Percentiles rank a stretch among this genome's conserved stretches.
phyloP scores from a whole-genome alignment of 2,329 filamentous ascomycete genomes.

The Magnaporthiopsis rhizophila region DNA sequence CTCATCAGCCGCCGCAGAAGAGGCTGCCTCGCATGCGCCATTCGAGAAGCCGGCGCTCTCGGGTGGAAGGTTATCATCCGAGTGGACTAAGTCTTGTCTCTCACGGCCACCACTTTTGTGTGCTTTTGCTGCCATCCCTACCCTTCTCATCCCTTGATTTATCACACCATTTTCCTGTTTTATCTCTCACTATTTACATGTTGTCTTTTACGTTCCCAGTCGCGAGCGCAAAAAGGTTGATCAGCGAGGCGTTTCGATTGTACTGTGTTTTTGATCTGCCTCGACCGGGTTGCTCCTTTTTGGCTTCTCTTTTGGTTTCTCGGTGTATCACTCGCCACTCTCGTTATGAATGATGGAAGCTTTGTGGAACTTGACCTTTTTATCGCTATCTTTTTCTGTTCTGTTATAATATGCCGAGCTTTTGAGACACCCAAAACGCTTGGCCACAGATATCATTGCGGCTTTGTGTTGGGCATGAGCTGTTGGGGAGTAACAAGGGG shows the following conservation, averaged over 20 bases:
- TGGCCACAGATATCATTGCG: background rate
- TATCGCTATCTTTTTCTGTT: background rate
- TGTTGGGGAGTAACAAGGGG: background rate
- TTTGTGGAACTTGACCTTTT: background rate
- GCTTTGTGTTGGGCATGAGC: background rate
- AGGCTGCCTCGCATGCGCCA: slow-evolving; percentile 65
- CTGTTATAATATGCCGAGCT: background rate
- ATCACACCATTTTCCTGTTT: background rate
- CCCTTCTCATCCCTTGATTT: background rate
- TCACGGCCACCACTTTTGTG: background rate
- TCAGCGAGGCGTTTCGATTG: background rate
- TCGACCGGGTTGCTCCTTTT: background rate
- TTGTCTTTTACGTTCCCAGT: background rate
- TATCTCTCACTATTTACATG: background rate
- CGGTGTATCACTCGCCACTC: background rate
- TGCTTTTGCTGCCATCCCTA: background rate
- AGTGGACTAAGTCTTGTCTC: slow-evolving; percentile 31
- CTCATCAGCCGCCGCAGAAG: slow-evolving; percentile 58
- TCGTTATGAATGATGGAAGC: slow-evolving; percentile 6
- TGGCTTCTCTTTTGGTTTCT: background rate
- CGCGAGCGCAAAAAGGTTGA: background rate
- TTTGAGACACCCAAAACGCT: background rate
- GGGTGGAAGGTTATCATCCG: slow-evolving; percentile 61
- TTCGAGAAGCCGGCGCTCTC: slow-evolving; percentile 65
- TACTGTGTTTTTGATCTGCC: background rate